Percentiles rank a stretch among this genome's conserved stretches.
Conservation (phyloP, 192 early-diverging fungal species). For the Irineochytrium annulatum region DNA sequence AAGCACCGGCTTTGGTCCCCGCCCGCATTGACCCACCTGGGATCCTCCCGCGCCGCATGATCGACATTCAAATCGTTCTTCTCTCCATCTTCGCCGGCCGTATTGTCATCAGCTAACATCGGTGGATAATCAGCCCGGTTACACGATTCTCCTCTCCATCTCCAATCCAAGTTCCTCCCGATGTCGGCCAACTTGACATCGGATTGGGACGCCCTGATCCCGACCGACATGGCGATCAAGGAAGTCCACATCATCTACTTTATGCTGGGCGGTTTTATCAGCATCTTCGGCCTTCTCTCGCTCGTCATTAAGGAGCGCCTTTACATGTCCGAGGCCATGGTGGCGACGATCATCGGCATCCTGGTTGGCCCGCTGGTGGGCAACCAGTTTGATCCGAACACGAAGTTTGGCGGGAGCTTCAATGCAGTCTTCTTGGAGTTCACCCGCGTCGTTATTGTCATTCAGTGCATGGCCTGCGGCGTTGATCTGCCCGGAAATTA, state of each 20-base stretch:
- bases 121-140: too few relatives aligned
- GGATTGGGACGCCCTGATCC: conserved; percentile 21
- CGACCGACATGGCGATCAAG: neutral
- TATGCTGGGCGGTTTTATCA: conserved; percentile 32
- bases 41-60: too few relatives aligned
- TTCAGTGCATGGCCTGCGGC: conserved; percentile 87
- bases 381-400: conserved; percentile 64
- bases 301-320: conserved; percentile 40
- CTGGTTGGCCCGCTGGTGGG: conserved; percentile 72
- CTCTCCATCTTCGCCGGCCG: too few relatives aligned
- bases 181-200: too few relatives aligned
- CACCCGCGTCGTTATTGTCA: conserved; percentile 72
- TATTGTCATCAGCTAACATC: too few relatives aligned
- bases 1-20: too few relatives aligned
- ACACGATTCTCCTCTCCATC: too few relatives aligned
- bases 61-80: too few relatives aligned
- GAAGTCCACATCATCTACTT: conserved; percentile 5
- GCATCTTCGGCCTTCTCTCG: conserved; percentile 36
- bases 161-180: too few relatives aligned
- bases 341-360: conserved; percentile 81
- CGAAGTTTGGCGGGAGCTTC: conserved; percentile 40
- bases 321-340: conserved; percentile 49
- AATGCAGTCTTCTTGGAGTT: conserved; percentile 65
- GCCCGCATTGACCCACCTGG: too few relatives aligned
- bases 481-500: conserved; percentile 74